phyloP scores from a whole-genome alignment of 805 yeast species.

The Scheffersomyces ergatensis region DNA sequence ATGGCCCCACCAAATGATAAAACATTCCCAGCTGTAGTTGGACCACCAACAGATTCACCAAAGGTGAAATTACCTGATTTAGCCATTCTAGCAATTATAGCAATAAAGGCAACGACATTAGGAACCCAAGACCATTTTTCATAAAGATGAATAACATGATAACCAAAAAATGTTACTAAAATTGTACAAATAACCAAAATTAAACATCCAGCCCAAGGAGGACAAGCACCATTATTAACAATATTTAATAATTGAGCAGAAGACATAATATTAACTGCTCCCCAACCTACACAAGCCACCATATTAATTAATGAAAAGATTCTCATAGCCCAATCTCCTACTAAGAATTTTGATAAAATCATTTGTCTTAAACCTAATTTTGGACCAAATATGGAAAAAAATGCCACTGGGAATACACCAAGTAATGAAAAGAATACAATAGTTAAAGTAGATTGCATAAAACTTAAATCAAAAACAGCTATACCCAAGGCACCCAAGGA shows the following conservation, averaged over 20 bases:
- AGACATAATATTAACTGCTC: constrained; percentile 87
- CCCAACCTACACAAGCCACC: constrained; percentile 93
- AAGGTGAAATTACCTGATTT: constrained; percentile 61
- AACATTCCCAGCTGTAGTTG: constrained; percentile 69
- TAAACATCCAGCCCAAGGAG: constrained; percentile 90
- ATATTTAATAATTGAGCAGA: constrained; percentile 81
- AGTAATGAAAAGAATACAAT: constrained; percentile 72
- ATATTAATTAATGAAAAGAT: constrained; percentile 74
- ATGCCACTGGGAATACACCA: constrained; percentile 80
- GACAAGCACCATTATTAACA: constrained; percentile 64
- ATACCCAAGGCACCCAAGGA: constrained; percentile 68
- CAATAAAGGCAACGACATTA: constrained; percentile 66
- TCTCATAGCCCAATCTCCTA: constrained; percentile 75
- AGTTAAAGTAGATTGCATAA: constrained; percentile 66
- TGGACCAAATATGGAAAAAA: constrained; percentile 79
- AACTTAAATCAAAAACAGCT: constrained; percentile 62
- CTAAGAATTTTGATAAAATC: constrained; percentile 72
- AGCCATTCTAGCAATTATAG: constrained; percentile 74
- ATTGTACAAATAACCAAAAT: constrained; percentile 68
- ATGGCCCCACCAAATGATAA: constrained; percentile 79
- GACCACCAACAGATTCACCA: constrained; percentile 52
- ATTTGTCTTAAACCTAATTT: constrained; percentile 85
- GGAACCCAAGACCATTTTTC: constrained; percentile 92
- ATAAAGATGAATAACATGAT: constrained; percentile 73
- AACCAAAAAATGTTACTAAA: constrained; percentile 78